Conservation (phyloP, 2,329 filamentous ascomycete genomes). For the Fusarium sp. region DNA sequence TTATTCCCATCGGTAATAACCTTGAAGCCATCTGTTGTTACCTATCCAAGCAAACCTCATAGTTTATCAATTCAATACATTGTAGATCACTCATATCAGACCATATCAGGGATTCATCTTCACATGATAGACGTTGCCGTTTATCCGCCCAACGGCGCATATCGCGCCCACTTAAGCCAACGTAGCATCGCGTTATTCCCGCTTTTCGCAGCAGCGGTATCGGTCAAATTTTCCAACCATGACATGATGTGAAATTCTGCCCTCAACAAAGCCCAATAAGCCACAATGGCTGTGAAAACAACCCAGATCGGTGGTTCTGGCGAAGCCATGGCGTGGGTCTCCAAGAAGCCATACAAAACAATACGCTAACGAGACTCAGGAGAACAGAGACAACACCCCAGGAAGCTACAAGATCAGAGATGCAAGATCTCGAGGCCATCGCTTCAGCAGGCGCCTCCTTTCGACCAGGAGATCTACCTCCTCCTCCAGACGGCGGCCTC, state of each 20-base stretch:
- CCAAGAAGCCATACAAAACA: accelerated
- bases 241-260: neutral
- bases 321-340: conserved; percentile 11
- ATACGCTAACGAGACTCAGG: neutral
- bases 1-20: too few species aligned
- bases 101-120: neutral
- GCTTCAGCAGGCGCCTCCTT: conserved; percentile 21
- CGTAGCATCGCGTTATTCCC: conserved; percentile 5
- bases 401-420: conserved; percentile 13
- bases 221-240: conserved; percentile 6
- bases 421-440: conserved; percentile 22
- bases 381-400: conserved; percentile 6
- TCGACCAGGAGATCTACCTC: conserved; percentile 9
- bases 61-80: too few species aligned
- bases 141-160: neutral
- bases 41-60: too few species aligned
- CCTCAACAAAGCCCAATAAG: too few species aligned
- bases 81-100: too few species aligned
- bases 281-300: conserved; percentile 7
- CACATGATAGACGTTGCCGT: neutral
- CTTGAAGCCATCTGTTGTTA: too few species aligned
- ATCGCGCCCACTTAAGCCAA: neutral
- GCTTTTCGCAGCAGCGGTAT: conserved; percentile 6
- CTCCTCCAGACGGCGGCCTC: conserved; percentile 45
- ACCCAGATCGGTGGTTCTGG: neutral